Evolutionary conservation across 306 rosid genomes (phyloP).

Genomic region (Quercus gilva): DNA sequence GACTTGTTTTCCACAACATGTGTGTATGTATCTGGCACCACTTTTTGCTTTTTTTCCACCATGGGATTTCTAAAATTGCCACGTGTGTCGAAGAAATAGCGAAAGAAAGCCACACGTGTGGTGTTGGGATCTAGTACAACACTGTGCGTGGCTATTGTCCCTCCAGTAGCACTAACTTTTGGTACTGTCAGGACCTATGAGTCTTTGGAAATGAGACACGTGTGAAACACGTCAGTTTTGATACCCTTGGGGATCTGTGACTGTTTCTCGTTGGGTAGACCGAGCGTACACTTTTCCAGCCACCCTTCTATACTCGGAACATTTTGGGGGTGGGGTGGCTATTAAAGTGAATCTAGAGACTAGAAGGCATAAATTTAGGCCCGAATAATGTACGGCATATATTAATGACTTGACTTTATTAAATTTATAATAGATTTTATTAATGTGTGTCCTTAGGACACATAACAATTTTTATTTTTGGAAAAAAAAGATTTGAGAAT

Average conservation of each 20-base stretch:
- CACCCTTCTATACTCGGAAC: background rate
- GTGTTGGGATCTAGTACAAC: conserved; percentile 34
- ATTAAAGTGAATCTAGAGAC: background rate
- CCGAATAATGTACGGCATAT: too few relatives aligned
- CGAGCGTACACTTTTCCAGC: conserved; percentile 16
- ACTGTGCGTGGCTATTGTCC: conserved; percentile 34
- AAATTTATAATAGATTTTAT: too few relatives aligned
- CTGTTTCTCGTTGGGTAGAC: conserved; percentile 49
- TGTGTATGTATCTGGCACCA: conserved; percentile 15
- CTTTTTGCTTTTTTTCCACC: background rate
- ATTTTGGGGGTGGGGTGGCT: conserved; percentile 2
- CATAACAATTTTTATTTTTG: too few relatives aligned
- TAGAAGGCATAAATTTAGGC: background rate
- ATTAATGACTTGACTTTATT: too few relatives aligned
- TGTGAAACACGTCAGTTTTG: conserved; percentile 19
- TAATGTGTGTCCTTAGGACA: too few relatives aligned
- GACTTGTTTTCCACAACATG: background rate
- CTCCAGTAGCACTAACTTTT: background rate
- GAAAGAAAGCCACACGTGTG: conserved; percentile 29
- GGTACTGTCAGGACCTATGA: background rate
- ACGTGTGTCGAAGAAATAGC: conserved; percentile 1
- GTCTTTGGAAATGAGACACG: conserved; percentile 24
- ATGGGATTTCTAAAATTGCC: conserved; percentile 15
- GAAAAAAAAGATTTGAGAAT: too few relatives aligned
- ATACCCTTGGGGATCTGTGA: conserved; percentile 29